Percentiles rank a stretch among this genome's conserved stretches.
These are phyloP conservation scores for Curvularia spicifera DNA, from an alignment of 2,329 filamentous ascomycete genomes.

Conservation along the genomic window DNA sequence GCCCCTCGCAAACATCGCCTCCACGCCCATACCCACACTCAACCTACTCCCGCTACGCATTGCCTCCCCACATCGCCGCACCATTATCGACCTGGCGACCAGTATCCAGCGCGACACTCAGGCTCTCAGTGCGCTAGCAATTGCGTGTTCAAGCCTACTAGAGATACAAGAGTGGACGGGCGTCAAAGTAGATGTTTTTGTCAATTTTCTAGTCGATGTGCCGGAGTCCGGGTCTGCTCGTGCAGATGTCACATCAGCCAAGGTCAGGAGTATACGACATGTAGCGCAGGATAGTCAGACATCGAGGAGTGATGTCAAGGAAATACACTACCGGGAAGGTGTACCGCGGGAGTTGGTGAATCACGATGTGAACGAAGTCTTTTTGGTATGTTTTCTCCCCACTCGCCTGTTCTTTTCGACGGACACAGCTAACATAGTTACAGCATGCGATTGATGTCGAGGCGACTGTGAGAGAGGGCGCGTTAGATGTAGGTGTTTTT, in stretches of 20 bases:
- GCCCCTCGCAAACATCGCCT: constrained; percentile 57
- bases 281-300: neutral
- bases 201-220: constrained; percentile 75
- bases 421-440: constrained; percentile 31
- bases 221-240: constrained; percentile 43
- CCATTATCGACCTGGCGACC: constrained; percentile 60
- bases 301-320: neutral
- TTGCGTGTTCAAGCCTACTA: constrained; percentile 67
- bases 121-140: constrained; percentile 62
- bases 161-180: constrained; percentile 80
- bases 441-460: constrained; percentile 64
- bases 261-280: too few relatives aligned
- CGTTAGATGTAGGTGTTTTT: constrained; percentile 62
- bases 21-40: constrained; percentile 71
- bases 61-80: constrained; percentile 31
- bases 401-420: constrained; percentile 48
- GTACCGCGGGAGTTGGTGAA: constrained; percentile 27
- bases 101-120: constrained; percentile 72
- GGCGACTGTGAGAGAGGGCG: constrained; percentile 57
- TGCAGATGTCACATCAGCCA: too few relatives aligned
- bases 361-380: constrained; percentile 36
- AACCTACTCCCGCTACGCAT: constrained; percentile 78
- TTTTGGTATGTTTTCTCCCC: constrained; percentile 47
- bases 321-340: neutral
- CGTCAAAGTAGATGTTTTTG: constrained; percentile 71